Conservation (phyloP, 192 early-diverging fungal genomes). For the Glomus cerebriforme region DNA sequence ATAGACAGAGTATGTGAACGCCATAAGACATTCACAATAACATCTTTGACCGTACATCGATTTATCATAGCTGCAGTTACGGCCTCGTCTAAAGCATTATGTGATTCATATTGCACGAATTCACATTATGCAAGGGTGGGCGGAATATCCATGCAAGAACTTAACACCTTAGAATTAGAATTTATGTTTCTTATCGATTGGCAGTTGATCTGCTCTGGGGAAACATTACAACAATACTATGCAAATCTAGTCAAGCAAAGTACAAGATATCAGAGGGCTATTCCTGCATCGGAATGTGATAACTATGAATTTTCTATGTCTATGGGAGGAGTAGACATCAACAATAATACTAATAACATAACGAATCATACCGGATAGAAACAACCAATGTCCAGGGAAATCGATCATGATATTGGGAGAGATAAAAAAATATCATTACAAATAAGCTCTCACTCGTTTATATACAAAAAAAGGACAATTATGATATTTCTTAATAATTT, state of each 20-base stretch:
- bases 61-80: constrained; percentile 91
- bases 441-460: background rate
- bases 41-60: constrained; percentile 90
- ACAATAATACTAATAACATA: background rate
- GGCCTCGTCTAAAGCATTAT: constrained; percentile 83
- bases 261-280: background rate
- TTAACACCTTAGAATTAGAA: constrained; percentile 94
- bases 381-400: background rate
- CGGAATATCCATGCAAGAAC: constrained; percentile 88
- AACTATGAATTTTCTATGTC: background rate
- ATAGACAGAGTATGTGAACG: constrained; percentile 86
- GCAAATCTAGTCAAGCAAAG: constrained; percentile 80
- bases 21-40: constrained; percentile 83
- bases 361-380: background rate
- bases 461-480: background rate
- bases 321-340: background rate
- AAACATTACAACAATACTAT: constrained; percentile 90
- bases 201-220: constrained; percentile 77
- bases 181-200: constrained; percentile 88
- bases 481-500: background rate
- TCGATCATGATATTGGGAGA: background rate
- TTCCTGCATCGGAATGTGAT: background rate
- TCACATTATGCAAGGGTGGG: constrained; percentile 95
- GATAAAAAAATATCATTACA: background rate
- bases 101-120: constrained; percentile 95